Evolutionary conservation across 1,284 basidiomycete species (phyloP), one percentile per base, ranked within the genome.

Genomic region (Cystobasidium slooffiae): DNA sequence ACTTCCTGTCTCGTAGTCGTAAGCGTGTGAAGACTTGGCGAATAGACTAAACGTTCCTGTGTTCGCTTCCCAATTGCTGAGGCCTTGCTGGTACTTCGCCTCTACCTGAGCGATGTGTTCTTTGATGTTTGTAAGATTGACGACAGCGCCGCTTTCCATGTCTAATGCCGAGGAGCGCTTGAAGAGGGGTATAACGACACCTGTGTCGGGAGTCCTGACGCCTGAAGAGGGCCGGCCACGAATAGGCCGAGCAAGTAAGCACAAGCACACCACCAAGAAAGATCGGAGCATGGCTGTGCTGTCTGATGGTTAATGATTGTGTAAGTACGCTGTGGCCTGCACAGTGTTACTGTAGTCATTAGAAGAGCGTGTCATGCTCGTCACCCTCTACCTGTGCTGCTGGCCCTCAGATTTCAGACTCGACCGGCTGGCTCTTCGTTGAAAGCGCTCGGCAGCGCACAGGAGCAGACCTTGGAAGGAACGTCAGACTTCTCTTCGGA

Each of bases 1-100:
- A 12, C 9, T 18, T 18, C 43, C 12, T n/a, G 37, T n/a, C 43
- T 59, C 56, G 9, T 43, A 59, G 56, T 59, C 56, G 31, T 59
- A 59, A n/a, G 39, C 20, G 56, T 41, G 56, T n/a, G 56, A 59
- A n/a, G 56, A 43, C 18, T 66, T 53, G 10, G 49, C 64, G 9
- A 53, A 41, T 6, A 66, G 39, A 20, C 64, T 53, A 9, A 31
- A 51, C 24, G 62, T 49, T 14, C 63, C 70, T 7, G 61, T 65
- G 44, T 73, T 64, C 39, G 51, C 46, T 20, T 66, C 62, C 70
- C 70, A 73, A 39, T 73, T 73, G 9, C 20, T 46, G 52, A 73
- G 49, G 18, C 70, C 70, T 59, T 73, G 70, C 24, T 59, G 24
- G 24, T 73, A 73, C 31, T 73, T 66, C 10, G 62, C 70, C 20